These are phyloP conservation scores for Mimosa bimucronata DNA, from an alignment of 306 rosid genomes.

Conservation along the genomic window DNA sequence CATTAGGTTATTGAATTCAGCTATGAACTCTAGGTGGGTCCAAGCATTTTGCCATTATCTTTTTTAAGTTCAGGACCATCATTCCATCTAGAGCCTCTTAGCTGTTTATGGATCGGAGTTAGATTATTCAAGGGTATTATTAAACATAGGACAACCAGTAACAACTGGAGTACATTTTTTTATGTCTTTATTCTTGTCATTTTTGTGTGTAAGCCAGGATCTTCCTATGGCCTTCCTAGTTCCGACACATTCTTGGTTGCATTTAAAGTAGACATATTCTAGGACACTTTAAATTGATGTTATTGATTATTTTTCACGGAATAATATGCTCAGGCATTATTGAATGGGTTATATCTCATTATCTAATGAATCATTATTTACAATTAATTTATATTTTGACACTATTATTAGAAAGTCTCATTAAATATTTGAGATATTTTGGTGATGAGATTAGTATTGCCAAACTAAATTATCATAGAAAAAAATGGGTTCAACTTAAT, in stretches of 20 bases:
- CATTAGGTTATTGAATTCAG: constrained; percentile 38
- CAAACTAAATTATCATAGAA: no score
- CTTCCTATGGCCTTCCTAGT: constrained; percentile 7
- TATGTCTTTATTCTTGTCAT: neutral
- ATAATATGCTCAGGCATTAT: no score
- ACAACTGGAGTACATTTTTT: neutral
- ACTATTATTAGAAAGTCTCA: no score
- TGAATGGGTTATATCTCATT: no score
- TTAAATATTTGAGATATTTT: no score
- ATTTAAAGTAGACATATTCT: neutral
- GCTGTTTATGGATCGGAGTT: neutral
- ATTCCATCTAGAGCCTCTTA: neutral
- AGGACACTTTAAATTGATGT: no score
- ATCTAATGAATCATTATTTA: no score
- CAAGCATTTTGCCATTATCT: constrained; percentile 32
- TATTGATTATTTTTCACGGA: no score
- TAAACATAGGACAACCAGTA: neutral
- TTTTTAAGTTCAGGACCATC: neutral
- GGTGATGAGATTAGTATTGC: no score
- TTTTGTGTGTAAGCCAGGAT: neutral
- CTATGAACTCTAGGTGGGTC: constrained; percentile 47
- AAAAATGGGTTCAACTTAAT: no score
- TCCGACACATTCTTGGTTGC: neutral
- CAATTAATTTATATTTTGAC: no score
- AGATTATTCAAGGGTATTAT: neutral